Base-by-base conservation (phyloP, 23 red algal species). In the Gracilaria vermiculophylla region DNA sequence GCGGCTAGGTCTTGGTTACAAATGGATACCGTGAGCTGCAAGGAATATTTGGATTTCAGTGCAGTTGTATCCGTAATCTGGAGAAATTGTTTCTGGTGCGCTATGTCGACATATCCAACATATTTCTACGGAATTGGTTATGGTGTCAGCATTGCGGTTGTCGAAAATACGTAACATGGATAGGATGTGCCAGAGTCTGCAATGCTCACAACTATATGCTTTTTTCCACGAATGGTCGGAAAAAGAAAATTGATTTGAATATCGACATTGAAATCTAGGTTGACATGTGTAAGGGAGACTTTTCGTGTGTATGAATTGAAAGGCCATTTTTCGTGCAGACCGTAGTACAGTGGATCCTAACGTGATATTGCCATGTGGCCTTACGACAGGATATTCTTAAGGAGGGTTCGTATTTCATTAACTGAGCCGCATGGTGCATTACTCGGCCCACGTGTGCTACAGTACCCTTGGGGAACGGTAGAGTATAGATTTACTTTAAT, bases 261-360 rank as follows among this genome's bases (percentile, higher is more conserved):
- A 69, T 85, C 80, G 14, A n/a, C 25, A 43, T 85, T 85, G 49
- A 85, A 69, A 0, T 16, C 23, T 42, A 44, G 50, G 66, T 85
- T 85, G 32, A 69, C 28, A 32, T 85, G 42, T 19, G 80, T 85
- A 23, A 85, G 23, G 14, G 61, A 85, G 16, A 85, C 64, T 24
- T 85, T 85, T 5, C 47, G 8, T n/a, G n/a, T 12, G 58, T 61
- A 8, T 56, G 37, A 19, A 7, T 5, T 16, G 56, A 60, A 3
- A 11, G 34, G 0, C 51, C 80, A 24, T 41, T 70, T 0, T 47
- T 47, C 10, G 80, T n/a, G n/a, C n/a, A n/a, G n/a, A n/a, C n/a
- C n/a, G n/a, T n/a, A n/a, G n/a, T n/a, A n/a, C n/a, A n/a, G n/a
- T n/a, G n/a, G n/a, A n/a, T n/a, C n/a, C n/a, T n/a, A n/a, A n/a